Evolutionary conservation across 2,329 filamentous ascomycete genomes (phyloP).

Genomic region (Microcyclosporella mali): DNA sequence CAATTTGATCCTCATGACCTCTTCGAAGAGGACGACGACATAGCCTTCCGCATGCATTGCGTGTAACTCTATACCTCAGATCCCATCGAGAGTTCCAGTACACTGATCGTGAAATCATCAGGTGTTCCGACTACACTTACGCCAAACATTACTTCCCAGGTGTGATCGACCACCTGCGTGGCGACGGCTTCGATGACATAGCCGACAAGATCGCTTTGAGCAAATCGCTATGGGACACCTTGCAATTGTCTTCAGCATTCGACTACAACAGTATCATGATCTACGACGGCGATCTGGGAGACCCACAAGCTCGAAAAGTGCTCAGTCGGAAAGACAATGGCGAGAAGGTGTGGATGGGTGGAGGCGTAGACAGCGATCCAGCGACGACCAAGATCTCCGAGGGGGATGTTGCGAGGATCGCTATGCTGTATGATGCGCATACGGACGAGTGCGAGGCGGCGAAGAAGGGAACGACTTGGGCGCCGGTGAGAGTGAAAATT

Average conservation of each 20-base stretch:
- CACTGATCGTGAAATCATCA: too few species aligned
- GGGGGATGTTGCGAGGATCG: constrained; percentile 2
- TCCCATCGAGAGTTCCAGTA: too few species aligned
- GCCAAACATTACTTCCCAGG: neutral
- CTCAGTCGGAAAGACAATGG: neutral
- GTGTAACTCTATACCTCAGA: too few species aligned
- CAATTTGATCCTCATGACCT: neutral
- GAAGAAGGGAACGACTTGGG: too few species aligned
- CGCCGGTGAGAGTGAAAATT: too few species aligned
- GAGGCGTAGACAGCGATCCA: neutral
- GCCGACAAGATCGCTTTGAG: neutral
- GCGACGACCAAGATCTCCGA: neutral
- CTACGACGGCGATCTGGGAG: neutral
- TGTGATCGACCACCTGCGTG: neutral
- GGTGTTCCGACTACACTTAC: neutral
- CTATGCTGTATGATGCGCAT: constrained; percentile 5
- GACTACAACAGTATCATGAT: constrained; percentile 46
- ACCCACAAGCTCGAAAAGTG: neutral
- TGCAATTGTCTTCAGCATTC: constrained; percentile 12
- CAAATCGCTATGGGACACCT: too few species aligned
- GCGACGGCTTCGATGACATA: neutral
- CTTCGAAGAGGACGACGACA: constrained; percentile 1
- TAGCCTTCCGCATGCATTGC: neutral
- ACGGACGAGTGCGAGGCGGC: constrained; percentile 1
- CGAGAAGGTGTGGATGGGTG: constrained; percentile 4